Evolutionary conservation across 1,284 basidiomycete genomes (phyloP).

Genomic region (Cryptococcus hybrid): DNA sequence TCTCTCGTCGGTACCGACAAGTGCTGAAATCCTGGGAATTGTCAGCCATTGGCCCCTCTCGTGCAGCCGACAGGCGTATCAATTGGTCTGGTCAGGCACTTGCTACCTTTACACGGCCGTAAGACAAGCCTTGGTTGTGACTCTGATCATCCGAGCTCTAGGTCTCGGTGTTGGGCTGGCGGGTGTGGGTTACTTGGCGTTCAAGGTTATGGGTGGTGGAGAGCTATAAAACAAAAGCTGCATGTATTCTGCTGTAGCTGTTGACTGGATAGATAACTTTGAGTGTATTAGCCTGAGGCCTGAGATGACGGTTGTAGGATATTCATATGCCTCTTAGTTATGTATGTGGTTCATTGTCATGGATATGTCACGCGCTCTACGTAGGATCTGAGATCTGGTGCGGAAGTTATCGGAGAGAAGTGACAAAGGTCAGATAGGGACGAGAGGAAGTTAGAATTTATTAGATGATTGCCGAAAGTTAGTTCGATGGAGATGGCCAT

Average conservation of each 20-base stretch:
- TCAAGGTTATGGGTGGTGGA: background rate
- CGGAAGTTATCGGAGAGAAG: too few relatives aligned
- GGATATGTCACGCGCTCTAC: too few relatives aligned
- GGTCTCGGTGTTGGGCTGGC: constrained; percentile 46
- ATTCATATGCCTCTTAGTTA: background rate
- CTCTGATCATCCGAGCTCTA: constrained; percentile 75
- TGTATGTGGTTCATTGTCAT: too few relatives aligned
- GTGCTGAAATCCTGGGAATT: constrained; percentile 90
- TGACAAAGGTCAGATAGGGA: too few relatives aligned
- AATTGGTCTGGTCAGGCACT: constrained; percentile 96
- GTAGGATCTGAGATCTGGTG: too few relatives aligned
- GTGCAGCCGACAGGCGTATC: constrained; percentile 39
- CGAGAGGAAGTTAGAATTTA: too few relatives aligned
- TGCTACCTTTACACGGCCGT: constrained; percentile 89
- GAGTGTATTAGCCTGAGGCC: background rate
- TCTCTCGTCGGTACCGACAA: constrained; percentile 90
- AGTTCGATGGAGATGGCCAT: too few relatives aligned
- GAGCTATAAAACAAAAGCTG: background rate
- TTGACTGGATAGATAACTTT: background rate
- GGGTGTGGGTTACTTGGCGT: constrained; percentile 25
- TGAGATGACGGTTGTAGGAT: background rate
- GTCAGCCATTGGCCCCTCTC: constrained; percentile 65
- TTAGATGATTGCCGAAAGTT: too few relatives aligned
- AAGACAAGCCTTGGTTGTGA: constrained; percentile 83
- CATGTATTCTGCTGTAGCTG: background rate